phyloP scores from a whole-genome alignment of 495 filamentous ascomycete genomes.

The Glutinoglossum americanum region DNA sequence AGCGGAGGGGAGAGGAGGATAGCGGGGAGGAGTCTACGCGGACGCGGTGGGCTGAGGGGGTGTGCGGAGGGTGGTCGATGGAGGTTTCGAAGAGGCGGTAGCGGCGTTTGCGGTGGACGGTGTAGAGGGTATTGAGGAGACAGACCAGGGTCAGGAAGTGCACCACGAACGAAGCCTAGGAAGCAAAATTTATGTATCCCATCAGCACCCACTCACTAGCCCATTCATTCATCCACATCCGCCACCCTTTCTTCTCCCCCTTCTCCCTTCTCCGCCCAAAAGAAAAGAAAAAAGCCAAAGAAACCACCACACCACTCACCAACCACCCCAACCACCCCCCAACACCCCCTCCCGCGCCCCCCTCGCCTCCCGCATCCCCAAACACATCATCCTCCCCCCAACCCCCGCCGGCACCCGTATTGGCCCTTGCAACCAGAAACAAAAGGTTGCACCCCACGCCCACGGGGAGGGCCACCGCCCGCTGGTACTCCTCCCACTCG shows the following conservation, averaged over 20 bases:
- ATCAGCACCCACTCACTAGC: too few species aligned
- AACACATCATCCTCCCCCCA: conserved; percentile 56
- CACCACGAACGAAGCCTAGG: conserved; percentile 43
- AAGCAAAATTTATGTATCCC: too few species aligned
- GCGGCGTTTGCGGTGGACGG: conserved; percentile 58
- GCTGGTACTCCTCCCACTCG: conserved; percentile 65
- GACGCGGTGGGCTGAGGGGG: conserved; percentile 75
- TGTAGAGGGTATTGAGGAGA: conserved; percentile 54
- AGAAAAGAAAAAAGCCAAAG: too few species aligned
- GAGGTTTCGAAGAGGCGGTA: conserved; percentile 84
- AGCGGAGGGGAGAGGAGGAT: conserved; percentile 55
- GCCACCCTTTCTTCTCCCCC: too few species aligned
- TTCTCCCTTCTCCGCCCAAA: neutral
- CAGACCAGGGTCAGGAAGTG: conserved; percentile 44
- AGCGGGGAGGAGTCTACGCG: conserved; percentile 73
- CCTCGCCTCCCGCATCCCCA: conserved; percentile 35
- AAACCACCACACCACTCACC: conserved; percentile 38
- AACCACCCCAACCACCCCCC: conserved; percentile 58
- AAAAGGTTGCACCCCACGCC: conserved; percentile 54
- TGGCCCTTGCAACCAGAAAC: conserved; percentile 68
- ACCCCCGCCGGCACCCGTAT: conserved; percentile 28
- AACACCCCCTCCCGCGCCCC: too few species aligned
- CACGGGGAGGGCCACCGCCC: conserved; percentile 48
- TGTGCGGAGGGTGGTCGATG: conserved; percentile 50
- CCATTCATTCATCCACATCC: too few species aligned